Conservation (phyloP, 1,284 basidiomycete species). For the Trichosporon sp. region DNA sequence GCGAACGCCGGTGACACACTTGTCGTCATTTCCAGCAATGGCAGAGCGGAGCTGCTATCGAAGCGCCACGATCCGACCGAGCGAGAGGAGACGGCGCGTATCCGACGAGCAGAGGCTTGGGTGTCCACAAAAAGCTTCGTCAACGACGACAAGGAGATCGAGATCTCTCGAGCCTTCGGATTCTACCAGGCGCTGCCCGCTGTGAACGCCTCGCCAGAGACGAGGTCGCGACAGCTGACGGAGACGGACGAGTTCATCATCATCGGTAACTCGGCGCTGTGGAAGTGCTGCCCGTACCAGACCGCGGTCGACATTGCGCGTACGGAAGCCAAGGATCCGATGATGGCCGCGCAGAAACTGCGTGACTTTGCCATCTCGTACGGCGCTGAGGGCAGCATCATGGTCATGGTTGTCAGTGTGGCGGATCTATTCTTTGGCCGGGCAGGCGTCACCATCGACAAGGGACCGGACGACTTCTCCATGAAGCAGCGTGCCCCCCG, state of each 20-base stretch:
- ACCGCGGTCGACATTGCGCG: constrained; percentile 96
- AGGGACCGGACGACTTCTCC: constrained; percentile 15
- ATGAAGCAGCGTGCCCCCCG: constrained; percentile 27
- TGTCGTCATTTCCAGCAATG: constrained; percentile 78
- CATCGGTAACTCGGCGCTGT: constrained; percentile 85
- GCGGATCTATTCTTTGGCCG: constrained; percentile 65
- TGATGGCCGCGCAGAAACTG: constrained; percentile 91
- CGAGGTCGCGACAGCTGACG: constrained; percentile 64
- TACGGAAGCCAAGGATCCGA: constrained; percentile 75
- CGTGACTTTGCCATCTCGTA: constrained; percentile 96
- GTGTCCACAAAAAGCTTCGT: constrained; percentile 89
- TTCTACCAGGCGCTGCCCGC: constrained; percentile 88
- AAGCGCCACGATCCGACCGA: constrained; percentile 88
- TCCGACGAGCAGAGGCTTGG: constrained; percentile 90
- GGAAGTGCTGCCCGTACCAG: constrained; percentile 92
- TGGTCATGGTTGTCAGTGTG: constrained; percentile 96
- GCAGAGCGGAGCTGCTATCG: constrained; percentile 69
- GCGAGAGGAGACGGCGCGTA: constrained; percentile 73
- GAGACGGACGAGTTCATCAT: constrained; percentile 96
- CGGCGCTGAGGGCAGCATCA: constrained; percentile 86
- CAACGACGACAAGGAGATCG: constrained; percentile 73
- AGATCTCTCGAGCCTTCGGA: constrained; percentile 88
- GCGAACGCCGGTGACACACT: constrained; percentile 87
- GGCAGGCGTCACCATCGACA: neutral
- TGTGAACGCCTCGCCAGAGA: constrained; percentile 81